Evolutionary conservation across 805 yeast genomes (phyloP), one percentile per base, ranked within the genome.

Genomic region (Candida maesae): DNA sequence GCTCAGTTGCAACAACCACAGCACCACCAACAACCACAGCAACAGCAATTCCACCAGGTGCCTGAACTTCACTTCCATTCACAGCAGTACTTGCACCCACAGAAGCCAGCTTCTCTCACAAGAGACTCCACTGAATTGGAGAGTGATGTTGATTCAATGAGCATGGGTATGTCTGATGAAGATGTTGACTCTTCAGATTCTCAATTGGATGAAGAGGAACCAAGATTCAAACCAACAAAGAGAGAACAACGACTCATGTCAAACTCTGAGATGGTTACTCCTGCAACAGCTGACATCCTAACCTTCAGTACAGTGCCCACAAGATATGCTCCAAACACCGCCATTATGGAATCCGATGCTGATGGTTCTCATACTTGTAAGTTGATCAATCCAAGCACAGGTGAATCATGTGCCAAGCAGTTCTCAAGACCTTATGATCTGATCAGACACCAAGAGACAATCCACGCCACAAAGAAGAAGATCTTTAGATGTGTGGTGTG

Each of bases 391-490:
- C 83, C 86, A 5, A 58, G 74, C 20, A 77, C 85, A 0, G 80
- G 84, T 14, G 58, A 68, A 46, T 76, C 78, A 18, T 87, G 96
- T 63, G 66, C 73, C 51, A 85, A 85, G 64, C 79, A 80, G 55
- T 91, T 91, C 58, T 88, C 97, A 14, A 77, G 99, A 57, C 95
- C 96, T 15, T 91, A 91, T 60, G 99, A 91, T 67, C 71, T 91
- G 56, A 84, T 90, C 19, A 78, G 99, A 54, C 99, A 91, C 63
- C 96, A 91, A 63, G 95, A 91, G 56, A 93, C 98, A 0, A 90
- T 91, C 40, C 99, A 91, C 62, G 93, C 97, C 1, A 73, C 84
- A 35, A 84, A 82, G 60, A 84, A 91, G 64, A 84, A 84, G 54
- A 79, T 84, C 36, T 93, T 81, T 69, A 80, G 84, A 59, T 91